Base-by-base conservation (phyloP, 2,329 filamentous ascomycete genomes). In the Bipolaris cookei region DNA sequence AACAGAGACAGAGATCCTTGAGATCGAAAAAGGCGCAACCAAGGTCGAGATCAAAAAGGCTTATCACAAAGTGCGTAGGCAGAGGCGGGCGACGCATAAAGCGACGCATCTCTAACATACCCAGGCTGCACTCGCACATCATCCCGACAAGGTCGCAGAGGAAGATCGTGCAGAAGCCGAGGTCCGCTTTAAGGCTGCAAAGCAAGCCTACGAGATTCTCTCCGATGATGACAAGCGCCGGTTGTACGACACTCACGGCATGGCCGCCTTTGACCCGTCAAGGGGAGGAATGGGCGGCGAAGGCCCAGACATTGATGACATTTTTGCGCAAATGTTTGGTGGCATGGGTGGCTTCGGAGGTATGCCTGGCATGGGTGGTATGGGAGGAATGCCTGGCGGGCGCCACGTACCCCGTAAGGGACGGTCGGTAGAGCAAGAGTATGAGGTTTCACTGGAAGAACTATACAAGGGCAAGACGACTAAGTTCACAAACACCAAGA, bases 381-480 rank as follows among this genome's bases (percentile, higher is more conserved):
- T 78, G 69, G 78, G 77, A 14, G 81, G 81, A 6, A 82, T 82
- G 60, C 76, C 77, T n/a, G 82, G 81, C 64, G 82, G 84, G 6
- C 63, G 72, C 45, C 68, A 69, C 30, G 70, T 73, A 21, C 88
- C 88, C 21, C 83, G 88, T 58, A 90, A 88, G 68, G 92, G 94
- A 43, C 87, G 85, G 51, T 88, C 93, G 66, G 94, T 97, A 77
- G 89, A 96, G 75, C 91, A 96, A 70, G 86, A 91, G 68, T 98
- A 99, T 79, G 88, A 92, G 75, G 91, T 98, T 56, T 90, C 88
- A 2, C 80, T 99, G 58, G 95, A 98, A 76, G 95, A 99, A 78
- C 83, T 99, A 30, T 99, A 98, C 84, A 97, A 96, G 80, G 95
- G 95, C 70, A 97, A 98, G 83, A 97, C 95, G 0, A 95, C 96